phyloP scores from a whole-genome alignment of 2,329 filamentous ascomycete species.

The Exophiala calicioides region DNA sequence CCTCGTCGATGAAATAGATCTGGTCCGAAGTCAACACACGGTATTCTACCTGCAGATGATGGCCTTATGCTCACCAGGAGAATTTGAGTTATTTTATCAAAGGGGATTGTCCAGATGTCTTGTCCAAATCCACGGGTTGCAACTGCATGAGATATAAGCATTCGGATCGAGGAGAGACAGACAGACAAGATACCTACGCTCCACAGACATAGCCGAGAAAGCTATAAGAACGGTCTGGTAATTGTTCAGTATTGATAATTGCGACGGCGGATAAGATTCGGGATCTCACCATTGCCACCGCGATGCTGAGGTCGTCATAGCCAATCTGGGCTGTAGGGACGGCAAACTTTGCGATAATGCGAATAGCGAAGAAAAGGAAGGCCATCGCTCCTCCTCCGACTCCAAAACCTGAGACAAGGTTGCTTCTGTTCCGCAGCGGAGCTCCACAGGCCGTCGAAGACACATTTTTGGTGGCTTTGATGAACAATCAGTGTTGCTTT shows the following conservation, averaged over 20 bases:
- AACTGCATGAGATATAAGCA: conserved; percentile 1
- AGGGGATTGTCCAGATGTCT: conserved; percentile 49
- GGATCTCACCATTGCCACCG: conserved; percentile 34
- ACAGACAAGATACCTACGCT: conserved; percentile 30
- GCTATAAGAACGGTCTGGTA: conserved; percentile 29
- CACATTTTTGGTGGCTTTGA: conserved; percentile 44
- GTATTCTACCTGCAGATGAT: conserved; percentile 30
- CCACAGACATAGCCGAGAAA: conserved; percentile 32
- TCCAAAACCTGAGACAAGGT: conserved; percentile 36
- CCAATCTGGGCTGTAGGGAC: conserved; percentile 41
- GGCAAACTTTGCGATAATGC: conserved; percentile 41
- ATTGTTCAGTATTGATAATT: conserved; percentile 5
- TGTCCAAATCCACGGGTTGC: conserved; percentile 42
- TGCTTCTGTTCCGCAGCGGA: conserved; percentile 40
- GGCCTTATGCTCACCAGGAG: conserved; percentile 37
- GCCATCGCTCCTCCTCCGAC: conserved; percentile 40
- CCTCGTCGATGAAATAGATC: conserved; percentile 37
- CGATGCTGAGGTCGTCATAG: conserved; percentile 44
- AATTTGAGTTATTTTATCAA: conserved; percentile 46
- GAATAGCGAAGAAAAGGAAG: conserved; percentile 37
- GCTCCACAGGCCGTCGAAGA: conserved; percentile 43
- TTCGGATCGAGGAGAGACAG: neutral
- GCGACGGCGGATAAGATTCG: neutral
- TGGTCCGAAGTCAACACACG: conserved; percentile 35
- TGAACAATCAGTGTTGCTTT: neutral